Base-by-base conservation (phyloP, 2,329 filamentous ascomycete species). In the Cercospora berteroae region DNA sequence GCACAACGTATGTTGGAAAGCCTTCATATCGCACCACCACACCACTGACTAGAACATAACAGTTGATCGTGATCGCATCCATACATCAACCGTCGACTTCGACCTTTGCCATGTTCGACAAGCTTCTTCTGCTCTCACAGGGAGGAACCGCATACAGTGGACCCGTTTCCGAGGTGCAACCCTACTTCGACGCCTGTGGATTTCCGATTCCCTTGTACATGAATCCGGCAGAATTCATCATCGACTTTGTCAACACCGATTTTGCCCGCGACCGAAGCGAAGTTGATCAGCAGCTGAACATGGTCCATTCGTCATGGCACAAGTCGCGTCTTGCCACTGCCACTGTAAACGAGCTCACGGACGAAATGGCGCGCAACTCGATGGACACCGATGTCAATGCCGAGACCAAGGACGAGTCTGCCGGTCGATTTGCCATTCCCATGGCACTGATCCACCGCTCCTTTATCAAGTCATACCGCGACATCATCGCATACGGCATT, bases 1-100 rank as follows among this genome's bases (percentile, higher is more conserved):
- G 68, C 87, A 92, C 75, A 90, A 89, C 67, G 87, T 89, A 73
- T 69, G 84, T 69, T 16, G 4, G 18, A 29, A 13, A 29, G 27
- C n/a, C 10, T 18, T 8, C 16, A 25, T 18, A 8, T 4, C 4
- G 13, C 55, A 16, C 52, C 18, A 9, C 31, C 9, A 12, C 10
- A 5, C 25, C 39, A 13, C 42, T n/a, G 42, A 39, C 55, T 59
- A 50, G 39, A 65, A 27, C 5, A 1, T 31, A 52, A 1, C 67
- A 90, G 87, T 83, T 95, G 67, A 87, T 95, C 67, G 87, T 95
- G 31, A 88, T 96, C 67, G 90, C 90, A 4, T 92, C 90, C 44
- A 95, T 96, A 69, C 93, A 96, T 77, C 93, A 96, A 75, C 93
- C 93, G 0, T 94, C 91, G 0, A 91, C 91, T 0, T 85, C 88